A percentile compares a stretch with the other conserved stretches of the same genome.
Evolutionary conservation across 176 grass and related monocot genomes (phyloP).

Genomic region (Oryza longistaminata): DNA sequence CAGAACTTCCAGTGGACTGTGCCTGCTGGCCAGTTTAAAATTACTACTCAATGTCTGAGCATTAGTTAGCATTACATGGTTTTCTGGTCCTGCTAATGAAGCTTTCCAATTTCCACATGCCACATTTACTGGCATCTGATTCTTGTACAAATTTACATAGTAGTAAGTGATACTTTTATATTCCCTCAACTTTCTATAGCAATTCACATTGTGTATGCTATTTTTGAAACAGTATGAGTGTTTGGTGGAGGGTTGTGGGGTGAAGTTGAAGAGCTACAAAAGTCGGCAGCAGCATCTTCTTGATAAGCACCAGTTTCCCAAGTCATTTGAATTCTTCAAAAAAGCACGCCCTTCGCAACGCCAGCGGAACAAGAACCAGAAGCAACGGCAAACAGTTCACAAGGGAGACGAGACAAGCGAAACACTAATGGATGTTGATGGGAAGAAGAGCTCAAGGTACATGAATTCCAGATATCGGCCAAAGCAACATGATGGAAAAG

Average conservation of each 20-base stretch:
- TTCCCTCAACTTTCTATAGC: background rate
- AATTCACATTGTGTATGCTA: background rate
- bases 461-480: constrained; percentile 29
- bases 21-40: background rate
- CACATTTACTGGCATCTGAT: background rate
- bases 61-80: background rate
- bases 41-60: background rate
- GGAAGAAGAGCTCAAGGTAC: constrained; percentile 47
- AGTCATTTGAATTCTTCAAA: constrained; percentile 88
- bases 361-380: constrained; percentile 70
- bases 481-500: constrained; percentile 34
- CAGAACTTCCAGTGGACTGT: background rate
- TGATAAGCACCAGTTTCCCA: constrained; percentile 87
- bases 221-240: constrained; percentile 76
- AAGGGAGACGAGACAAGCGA: constrained; percentile 39
- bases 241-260: constrained; percentile 88
- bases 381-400: constrained; percentile 36
- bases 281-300: constrained; percentile 80
- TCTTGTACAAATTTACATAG: background rate
- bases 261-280: constrained; percentile 81
- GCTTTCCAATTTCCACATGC: background rate
- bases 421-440: constrained; percentile 61
- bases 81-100: background rate
- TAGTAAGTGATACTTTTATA: background rate
- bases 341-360: constrained; percentile 61